Conservation (phyloP, 2,329 filamentous ascomycete species). For the Gnomoniopsis smithogilvyi region DNA sequence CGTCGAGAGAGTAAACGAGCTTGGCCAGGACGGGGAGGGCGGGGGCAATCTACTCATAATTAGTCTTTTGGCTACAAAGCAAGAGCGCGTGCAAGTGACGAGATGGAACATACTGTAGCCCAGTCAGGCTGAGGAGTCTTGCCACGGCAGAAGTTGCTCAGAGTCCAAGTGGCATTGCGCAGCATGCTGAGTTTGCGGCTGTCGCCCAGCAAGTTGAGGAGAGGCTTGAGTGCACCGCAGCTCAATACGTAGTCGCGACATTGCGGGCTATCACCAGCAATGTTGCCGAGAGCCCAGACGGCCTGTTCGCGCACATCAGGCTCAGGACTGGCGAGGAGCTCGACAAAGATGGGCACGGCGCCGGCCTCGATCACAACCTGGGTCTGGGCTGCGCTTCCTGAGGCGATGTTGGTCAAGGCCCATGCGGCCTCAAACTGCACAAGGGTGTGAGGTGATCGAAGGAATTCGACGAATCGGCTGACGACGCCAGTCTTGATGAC, state of each 20-base stretch:
- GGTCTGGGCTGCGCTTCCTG: constrained; percentile 93
- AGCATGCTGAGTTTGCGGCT: constrained; percentile 99
- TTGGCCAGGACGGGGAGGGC: constrained; percentile 94
- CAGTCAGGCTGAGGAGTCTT: constrained; percentile 99
- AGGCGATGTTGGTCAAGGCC: constrained; percentile 99
- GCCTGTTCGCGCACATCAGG: constrained; percentile 97
- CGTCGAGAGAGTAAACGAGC: constrained; percentile 96
- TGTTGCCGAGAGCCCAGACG: constrained; percentile 98
- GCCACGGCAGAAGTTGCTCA: constrained; percentile 99
- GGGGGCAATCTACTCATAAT: constrained; percentile 72
- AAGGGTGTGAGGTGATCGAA: constrained; percentile 93
- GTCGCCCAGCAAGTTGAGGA: constrained; percentile 86
- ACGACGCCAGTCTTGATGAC: constrained; percentile 99
- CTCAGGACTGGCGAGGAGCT: constrained; percentile 91
- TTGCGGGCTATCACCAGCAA: constrained; percentile 95
- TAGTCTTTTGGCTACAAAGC: constrained; percentile 10
- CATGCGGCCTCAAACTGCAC: constrained; percentile 99
- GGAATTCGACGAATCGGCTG: constrained; percentile 95
- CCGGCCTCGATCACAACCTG: constrained; percentile 98
- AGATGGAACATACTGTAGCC: constrained; percentile 69
- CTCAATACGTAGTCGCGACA: constrained; percentile 96
- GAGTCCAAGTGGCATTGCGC: constrained; percentile 95
- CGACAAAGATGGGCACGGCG: constrained; percentile 96
- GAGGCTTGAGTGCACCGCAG: constrained; percentile 85
- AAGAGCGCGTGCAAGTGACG: not conserved